Base-by-base conservation (phyloP, 1,284 basidiomycete genomes). In the Apiotrichum siamense region DNA sequence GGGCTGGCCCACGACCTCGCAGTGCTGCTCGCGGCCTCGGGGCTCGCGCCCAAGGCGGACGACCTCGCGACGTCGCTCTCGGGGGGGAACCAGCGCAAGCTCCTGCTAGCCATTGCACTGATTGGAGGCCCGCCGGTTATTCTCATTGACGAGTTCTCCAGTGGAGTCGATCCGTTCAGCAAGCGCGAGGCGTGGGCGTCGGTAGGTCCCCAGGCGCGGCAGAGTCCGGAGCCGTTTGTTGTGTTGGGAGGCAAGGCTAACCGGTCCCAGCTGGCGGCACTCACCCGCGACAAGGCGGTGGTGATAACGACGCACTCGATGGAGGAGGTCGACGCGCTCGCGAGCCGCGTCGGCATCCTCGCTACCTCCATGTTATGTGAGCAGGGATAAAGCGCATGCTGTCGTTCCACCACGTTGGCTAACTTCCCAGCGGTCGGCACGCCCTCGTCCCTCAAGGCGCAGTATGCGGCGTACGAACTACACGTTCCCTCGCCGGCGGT, bases 181-280 rank as follows among this genome's bases (percentile, higher is more conserved):
- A 88, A 88, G 70, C 77, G 87, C 38, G 84, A 87, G 23, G 86
- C 88, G 79, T 89, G 87, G 87, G 76, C 76, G 17, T 86, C 84
- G 0, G 74, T 88, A 41, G 77, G 82, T 52, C n/a, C n/a, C n/a
- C n/a, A n/a, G n/a, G n/a, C n/a, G n/a, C n/a, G n/a, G 2, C 36
- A 1, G 13, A 6, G 31, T 10, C 2, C 11, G 13, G 20, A 2
- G n/a, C 17, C 3, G 43, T 33, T 21, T 7, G 7, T 5, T 15
- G 3, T 29, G 17, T 32, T 3, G 10, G 24, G 24, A 7, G 13
- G 27, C 24, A 18, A 20, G 20, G 11, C 17, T 57, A 15, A 55
- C 45, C n/a, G 24, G 40, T 25, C 4, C 76, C 82, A 1, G 75
- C 78, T 31, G 81, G 84, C 43, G 83, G 85, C 66, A 80, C 83